phyloP scores from a whole-genome alignment of 2,329 filamentous ascomycete genomes.

The Claviceps sp. region DNA sequence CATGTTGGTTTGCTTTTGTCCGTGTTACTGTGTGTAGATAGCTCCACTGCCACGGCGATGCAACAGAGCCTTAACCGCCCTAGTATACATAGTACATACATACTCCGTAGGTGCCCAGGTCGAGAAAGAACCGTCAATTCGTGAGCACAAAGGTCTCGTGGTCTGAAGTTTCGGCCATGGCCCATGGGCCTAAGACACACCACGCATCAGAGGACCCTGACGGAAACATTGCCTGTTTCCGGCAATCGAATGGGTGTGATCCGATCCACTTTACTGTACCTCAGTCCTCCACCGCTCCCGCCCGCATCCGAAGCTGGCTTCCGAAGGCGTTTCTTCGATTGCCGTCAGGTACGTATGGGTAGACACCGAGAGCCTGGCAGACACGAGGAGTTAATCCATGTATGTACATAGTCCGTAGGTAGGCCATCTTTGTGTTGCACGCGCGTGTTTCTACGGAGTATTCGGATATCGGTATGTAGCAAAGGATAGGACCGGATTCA shows the following conservation, averaged over 20 bases:
- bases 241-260: neutral
- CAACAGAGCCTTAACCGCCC: neutral
- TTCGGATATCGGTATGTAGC: no score
- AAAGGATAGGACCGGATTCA: no score
- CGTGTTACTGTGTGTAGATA: neutral
- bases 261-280: neutral
- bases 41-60: neutral
- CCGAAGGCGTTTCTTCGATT: neutral
- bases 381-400: no score
- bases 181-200: neutral
- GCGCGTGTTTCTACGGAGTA: no score
- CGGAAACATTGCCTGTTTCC: conserved; percentile 1
- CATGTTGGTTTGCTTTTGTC: neutral
- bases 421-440: no score
- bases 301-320: neutral
- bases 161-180: neutral
- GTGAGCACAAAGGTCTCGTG: neutral
- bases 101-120: neutral
- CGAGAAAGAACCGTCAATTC: neutral
- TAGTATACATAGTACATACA: no score
- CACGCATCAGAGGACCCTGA: neutral
- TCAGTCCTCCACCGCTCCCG: neutral
- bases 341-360: neutral
- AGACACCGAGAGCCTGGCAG: neutral
- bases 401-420: no score